Base-by-base conservation (phyloP, 768 basidiomycete genomes). In the Lepiota subincarnata region DNA sequence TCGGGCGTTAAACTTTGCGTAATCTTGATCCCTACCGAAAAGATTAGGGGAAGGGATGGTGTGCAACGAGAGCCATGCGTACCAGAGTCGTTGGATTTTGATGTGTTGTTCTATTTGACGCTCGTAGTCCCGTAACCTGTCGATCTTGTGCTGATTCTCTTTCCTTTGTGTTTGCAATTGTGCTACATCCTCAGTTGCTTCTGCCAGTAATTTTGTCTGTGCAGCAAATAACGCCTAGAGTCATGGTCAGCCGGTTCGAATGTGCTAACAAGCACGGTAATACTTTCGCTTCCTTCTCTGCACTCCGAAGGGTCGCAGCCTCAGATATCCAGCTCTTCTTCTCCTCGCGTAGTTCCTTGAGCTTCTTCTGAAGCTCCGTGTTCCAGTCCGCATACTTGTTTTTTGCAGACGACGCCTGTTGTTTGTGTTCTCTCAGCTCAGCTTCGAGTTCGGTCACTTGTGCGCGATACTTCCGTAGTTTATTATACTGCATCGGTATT, bases 381-480 rank as follows among this genome's bases (percentile, higher is more conserved):
- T 91, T 91, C 87, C 90, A 95, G 53, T 92, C 89, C 2, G 82
- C 80, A 62, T 89, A 91, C 60, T 88, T 87, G 56, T 83, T 80
- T 64, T 90, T 90, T 2, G 85, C 81, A 12, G 79, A 80, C 1
- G 82, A 78, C 0, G 89, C 84, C 59, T 89, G 86, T 34, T 78
- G 76, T 55, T 85, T 88, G 57, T 92, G 83, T 41, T 86, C 83
- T 42, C 77, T 82, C 28, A 94, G 73, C 56, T 91, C 85, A 34
- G 70, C 75, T 57, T 89, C 84, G 7, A 93, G 75, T 18, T 72
- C 73, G 13, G 78, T 76, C 20, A 92, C 86, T 63, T 86, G 81
- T 1, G 76, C 69, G 47, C 84, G 83, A 65, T 89, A 89, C 57
- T 87, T 87, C 50, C 86, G 85, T 49, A 92, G 69, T 62, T 87